Conservation (phyloP, 2,329 filamentous ascomycete species). For the Monilinia aucupariae region DNA sequence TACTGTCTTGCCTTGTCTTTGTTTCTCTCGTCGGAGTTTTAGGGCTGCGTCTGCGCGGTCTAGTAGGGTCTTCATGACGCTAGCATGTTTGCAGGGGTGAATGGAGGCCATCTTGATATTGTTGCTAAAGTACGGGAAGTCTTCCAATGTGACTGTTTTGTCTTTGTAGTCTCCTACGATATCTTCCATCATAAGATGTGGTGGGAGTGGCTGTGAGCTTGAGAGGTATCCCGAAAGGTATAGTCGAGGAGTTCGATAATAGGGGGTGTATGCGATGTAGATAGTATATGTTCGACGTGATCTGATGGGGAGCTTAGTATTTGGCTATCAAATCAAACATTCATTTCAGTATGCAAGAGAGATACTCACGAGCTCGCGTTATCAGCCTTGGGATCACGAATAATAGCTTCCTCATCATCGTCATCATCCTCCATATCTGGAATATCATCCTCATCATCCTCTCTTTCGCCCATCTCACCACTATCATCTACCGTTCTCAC, state of each 20-base stretch:
- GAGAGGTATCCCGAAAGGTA: slow-evolving; percentile 88
- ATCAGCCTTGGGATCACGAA: slow-evolving; percentile 57
- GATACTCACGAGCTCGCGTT: slow-evolving; percentile 31
- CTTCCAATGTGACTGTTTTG: slow-evolving; percentile 96
- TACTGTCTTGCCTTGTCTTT: slow-evolving; percentile 54
- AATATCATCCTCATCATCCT: slow-evolving; percentile 74
- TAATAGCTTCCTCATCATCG: slow-evolving; percentile 91
- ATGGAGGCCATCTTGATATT: slow-evolving; percentile 94
- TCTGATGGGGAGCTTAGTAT: slow-evolving; percentile 40
- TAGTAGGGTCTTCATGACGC: slow-evolving; percentile 95
- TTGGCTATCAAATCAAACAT: no score
- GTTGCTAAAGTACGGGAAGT: slow-evolving; percentile 91
- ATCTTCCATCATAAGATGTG: slow-evolving; percentile 89
- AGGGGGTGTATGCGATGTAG: slow-evolving; percentile 96
- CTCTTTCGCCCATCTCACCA: slow-evolving; percentile 74
- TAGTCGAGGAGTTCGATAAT: slow-evolving; percentile 91
- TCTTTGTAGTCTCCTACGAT: slow-evolving; percentile 96
- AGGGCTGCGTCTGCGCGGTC: slow-evolving; percentile 92
- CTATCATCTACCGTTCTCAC: slow-evolving; percentile 85
- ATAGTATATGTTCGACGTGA: slow-evolving; percentile 90
- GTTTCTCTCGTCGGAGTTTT: slow-evolving; percentile 79
- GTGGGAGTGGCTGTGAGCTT: slow-evolving; percentile 73
- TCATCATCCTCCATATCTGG: slow-evolving; percentile 98
- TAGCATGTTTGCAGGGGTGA: slow-evolving; percentile 94
- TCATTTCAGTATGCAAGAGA: background rate